A percentile compares a stretch with the other conserved stretches of the same genome.
Conservation (phyloP, 768 basidiomycete species). For the Austroboletus eburneus region DNA sequence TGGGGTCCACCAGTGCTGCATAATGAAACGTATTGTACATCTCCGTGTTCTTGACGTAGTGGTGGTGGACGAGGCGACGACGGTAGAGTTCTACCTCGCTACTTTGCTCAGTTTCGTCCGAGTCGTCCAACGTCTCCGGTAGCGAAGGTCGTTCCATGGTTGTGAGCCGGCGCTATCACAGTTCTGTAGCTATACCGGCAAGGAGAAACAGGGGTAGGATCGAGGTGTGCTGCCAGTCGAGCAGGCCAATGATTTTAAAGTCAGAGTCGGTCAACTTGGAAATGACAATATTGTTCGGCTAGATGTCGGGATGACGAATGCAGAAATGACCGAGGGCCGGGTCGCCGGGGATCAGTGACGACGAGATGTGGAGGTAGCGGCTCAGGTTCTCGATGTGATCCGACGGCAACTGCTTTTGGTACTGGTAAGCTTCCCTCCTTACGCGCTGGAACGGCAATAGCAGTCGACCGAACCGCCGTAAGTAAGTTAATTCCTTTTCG, state of each 20-base stretch:
- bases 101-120: background rate
- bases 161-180: background rate
- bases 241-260: conserved; percentile 38
- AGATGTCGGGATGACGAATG: conserved; percentile 44
- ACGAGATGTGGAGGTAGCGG: conserved; percentile 1
- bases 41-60: background rate
- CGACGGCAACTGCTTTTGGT: conserved; percentile 1
- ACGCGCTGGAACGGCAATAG: conserved; percentile 1
- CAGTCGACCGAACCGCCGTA: background rate
- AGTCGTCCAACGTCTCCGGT: background rate
- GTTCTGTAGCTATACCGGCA: conserved; percentile 24
- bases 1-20: background rate
- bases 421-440: background rate
- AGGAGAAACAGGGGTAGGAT: conserved; percentile 49
- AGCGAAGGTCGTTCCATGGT: background rate
- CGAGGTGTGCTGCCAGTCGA: conserved; percentile 62
- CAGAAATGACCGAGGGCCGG: conserved; percentile 38
- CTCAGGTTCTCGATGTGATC: conserved; percentile 1
- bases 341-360: conserved; percentile 33
- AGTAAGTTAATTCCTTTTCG: background rate
- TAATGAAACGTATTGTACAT: background rate
- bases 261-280: conserved; percentile 41
- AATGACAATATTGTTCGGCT: conserved; percentile 47
- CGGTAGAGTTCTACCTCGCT: background rate
- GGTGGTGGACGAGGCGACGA: background rate